These are phyloP conservation scores for Tylopilus plumbeoviolaceoides DNA, from an alignment of 768 basidiomycete genomes.

Conservation along the genomic window DNA sequence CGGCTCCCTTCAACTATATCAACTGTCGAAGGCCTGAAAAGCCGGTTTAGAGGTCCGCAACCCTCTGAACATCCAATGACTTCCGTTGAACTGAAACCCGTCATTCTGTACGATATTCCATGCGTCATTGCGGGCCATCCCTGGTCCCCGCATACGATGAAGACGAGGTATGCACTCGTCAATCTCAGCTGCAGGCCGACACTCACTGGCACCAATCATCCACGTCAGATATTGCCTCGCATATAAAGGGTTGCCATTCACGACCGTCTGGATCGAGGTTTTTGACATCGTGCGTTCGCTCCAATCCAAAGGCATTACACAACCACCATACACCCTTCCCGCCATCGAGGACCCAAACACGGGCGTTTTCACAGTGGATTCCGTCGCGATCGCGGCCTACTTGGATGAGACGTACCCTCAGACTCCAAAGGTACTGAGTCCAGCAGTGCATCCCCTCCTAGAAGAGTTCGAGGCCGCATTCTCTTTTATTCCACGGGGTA, in stretches of 20 bases:
- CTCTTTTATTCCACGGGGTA: slow-evolving; percentile 1
- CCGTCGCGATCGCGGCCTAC: slow-evolving; percentile 45
- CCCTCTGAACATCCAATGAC: too few relatives aligned
- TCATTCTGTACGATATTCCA: slow-evolving; percentile 36
- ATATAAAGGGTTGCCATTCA: slow-evolving; percentile 12
- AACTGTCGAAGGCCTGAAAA: too few relatives aligned
- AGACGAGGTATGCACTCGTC: slow-evolving; percentile 2
- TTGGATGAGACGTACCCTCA: slow-evolving; percentile 37
- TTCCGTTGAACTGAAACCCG: slow-evolving; percentile 11
- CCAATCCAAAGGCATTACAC: slow-evolving; percentile 25
- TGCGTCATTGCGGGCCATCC: slow-evolving; percentile 21
- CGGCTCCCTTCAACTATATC: too few relatives aligned
- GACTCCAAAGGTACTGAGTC: slow-evolving; percentile 38
- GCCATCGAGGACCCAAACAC: slow-evolving; percentile 47
- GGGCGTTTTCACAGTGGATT: slow-evolving; percentile 37
- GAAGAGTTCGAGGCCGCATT: slow-evolving; percentile 24
- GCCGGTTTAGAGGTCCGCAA: too few relatives aligned
- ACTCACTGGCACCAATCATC: background rate
- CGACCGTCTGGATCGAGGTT: slow-evolving; percentile 27
- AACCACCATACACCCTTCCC: slow-evolving; percentile 40
- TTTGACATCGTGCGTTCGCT: slow-evolving; percentile 41
- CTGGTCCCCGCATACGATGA: slow-evolving; percentile 36
- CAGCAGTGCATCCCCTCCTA: slow-evolving; percentile 31
- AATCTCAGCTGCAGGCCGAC: too few relatives aligned
- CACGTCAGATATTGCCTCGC: slow-evolving; percentile 13